Percentiles rank a stretch among this genome's conserved stretches.
Conservation (phyloP, 2,329 filamentous ascomycete species). For the Epichloe scottii region DNA sequence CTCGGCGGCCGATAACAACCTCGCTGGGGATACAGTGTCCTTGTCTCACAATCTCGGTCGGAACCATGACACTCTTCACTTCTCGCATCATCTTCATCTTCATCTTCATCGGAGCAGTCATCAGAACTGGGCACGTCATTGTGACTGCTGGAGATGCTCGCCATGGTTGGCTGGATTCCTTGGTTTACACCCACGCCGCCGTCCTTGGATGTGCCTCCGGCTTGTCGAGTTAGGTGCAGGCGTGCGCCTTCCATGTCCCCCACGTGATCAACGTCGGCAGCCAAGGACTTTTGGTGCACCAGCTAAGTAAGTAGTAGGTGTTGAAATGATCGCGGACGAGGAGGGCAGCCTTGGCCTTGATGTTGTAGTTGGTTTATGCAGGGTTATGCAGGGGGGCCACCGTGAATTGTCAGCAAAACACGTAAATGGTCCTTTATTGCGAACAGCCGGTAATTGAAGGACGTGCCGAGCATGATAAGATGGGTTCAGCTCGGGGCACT, state of each 20-base stretch:
- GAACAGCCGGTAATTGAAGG: too few species aligned
- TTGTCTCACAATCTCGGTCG: constrained; percentile 23
- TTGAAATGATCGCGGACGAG: too few species aligned
- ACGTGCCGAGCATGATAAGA: too few species aligned
- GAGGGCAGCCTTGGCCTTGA: too few species aligned
- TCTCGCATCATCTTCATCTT: too few species aligned
- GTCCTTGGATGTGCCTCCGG: not conserved
- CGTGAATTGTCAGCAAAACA: too few species aligned
- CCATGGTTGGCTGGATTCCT: constrained; percentile 23
- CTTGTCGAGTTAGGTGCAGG: not conserved
- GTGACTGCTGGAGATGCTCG: constrained; percentile 23
- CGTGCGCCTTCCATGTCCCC: not conserved
- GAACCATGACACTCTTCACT: constrained; percentile 14
- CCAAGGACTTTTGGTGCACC: not conserved
- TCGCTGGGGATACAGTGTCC: constrained; percentile 30
- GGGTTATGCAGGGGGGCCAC: too few species aligned
- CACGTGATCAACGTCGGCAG: not conserved
- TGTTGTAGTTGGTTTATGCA: too few species aligned
- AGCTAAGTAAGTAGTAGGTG: not conserved
- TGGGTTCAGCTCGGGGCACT: too few species aligned
- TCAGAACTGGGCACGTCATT: constrained; percentile 14
- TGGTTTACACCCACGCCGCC: constrained; percentile 20
- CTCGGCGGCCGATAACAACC: constrained; percentile 25
- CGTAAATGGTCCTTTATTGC: too few species aligned
- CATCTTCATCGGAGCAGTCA: constrained; percentile 11